phyloP scores from a whole-genome alignment of 2,329 filamentous ascomycete species.

The Aspergillus transmontanensis region DNA sequence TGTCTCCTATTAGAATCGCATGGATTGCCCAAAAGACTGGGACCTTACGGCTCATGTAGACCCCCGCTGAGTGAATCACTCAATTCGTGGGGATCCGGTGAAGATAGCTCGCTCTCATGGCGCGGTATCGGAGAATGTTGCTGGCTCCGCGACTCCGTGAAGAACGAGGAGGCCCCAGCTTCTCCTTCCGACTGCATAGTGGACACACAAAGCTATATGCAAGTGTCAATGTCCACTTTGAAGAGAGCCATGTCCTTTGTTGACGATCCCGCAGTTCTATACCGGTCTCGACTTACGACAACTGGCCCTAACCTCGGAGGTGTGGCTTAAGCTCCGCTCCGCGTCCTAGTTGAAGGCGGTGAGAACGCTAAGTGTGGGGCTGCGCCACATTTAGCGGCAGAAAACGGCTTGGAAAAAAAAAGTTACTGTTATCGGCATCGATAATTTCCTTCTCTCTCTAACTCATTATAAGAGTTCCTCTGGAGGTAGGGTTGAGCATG shows the following conservation, averaged over 20 bases:
- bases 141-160: conserved; percentile 15
- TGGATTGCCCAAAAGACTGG: neutral
- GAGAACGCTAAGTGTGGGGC: conserved; percentile 27
- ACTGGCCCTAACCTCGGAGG: conserved; percentile 20
- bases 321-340: conserved; percentile 30
- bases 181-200: conserved; percentile 27
- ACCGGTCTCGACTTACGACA: conserved; percentile 14
- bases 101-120: conserved; percentile 22
- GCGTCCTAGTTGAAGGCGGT: conserved; percentile 30
- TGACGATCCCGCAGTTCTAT: conserved; percentile 9
- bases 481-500: conserved; percentile 39
- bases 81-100: conserved; percentile 5
- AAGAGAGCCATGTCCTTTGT: conserved; percentile 18
- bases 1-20: conserved; percentile 7
- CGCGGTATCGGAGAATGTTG: conserved; percentile 20
- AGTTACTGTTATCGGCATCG: conserved; percentile 28
- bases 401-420: conserved; percentile 31
- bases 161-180: conserved; percentile 19
- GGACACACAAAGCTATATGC: conserved; percentile 29
- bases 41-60: conserved; percentile 39
- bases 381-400: conserved; percentile 28
- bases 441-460: conserved; percentile 26
- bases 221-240: conserved; percentile 22
- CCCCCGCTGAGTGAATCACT: conserved; percentile 34
- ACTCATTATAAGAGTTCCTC: conserved; percentile 35